Conservation (phyloP, 768 basidiomycete genomes). For the Mycena rebaudengoi region DNA sequence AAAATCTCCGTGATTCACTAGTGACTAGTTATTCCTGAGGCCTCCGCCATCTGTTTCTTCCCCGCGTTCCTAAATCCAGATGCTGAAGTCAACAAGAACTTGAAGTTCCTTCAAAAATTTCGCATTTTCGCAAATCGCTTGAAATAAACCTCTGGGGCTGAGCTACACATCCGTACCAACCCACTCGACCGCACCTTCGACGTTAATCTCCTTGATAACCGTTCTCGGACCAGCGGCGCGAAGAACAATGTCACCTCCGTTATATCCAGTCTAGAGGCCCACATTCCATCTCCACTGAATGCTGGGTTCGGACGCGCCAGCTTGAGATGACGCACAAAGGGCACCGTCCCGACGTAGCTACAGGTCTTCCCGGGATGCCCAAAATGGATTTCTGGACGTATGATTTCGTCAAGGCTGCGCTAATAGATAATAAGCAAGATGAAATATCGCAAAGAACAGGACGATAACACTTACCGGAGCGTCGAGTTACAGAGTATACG, state of each 20-base stretch:
- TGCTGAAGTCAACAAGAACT: no score
- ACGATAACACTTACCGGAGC: background rate
- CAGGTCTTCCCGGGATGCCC: slow-evolving; percentile 1
- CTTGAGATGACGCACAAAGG: slow-evolving; percentile 13
- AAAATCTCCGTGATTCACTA: no score
- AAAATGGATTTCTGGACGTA: slow-evolving; percentile 14
- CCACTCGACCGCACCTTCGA: slow-evolving; percentile 10
- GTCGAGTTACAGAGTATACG: slow-evolving; percentile 14
- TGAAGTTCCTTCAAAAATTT: no score
- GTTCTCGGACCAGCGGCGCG: background rate
- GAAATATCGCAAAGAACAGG: background rate
- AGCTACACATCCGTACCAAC: no score
- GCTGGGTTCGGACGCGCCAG: slow-evolving; percentile 12
- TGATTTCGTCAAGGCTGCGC: background rate
- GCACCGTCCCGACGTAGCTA: slow-evolving; percentile 19
- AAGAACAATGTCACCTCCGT: slow-evolving; percentile 16
- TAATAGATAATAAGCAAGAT: background rate
- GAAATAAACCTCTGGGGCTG: no score
- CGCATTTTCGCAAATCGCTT: no score
- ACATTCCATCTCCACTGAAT: background rate
- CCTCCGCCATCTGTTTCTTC: no score
- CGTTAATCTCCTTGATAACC: background rate
- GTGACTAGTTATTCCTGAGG: no score
- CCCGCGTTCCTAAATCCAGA: no score
- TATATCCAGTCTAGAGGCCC: background rate